Evolutionary conservation across 1,284 basidiomycete genomes (phyloP).

Genomic region (Heliocybe sulcata): DNA sequence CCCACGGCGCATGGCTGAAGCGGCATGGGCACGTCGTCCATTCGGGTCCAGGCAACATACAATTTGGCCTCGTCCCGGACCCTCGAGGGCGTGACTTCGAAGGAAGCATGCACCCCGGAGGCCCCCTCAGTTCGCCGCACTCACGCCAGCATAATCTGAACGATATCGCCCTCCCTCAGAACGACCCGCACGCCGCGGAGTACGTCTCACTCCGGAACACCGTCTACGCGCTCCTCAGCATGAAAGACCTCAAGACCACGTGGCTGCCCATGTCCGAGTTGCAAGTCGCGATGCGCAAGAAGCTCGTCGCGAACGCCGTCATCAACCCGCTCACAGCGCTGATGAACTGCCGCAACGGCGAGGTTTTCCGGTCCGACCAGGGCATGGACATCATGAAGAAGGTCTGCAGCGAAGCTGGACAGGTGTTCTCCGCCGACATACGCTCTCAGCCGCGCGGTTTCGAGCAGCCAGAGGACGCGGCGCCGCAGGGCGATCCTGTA

Average conservation of each 20-base stretch:
- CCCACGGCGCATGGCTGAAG: slow-evolving; percentile 69
- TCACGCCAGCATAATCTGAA: slow-evolving; percentile 42
- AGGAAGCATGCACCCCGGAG: slow-evolving; percentile 31
- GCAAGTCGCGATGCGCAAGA: slow-evolving; percentile 70
- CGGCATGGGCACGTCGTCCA: slow-evolving; percentile 60
- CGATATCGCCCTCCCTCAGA: slow-evolving; percentile 39
- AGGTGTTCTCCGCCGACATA: slow-evolving; percentile 46
- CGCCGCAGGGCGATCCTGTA: slow-evolving; percentile 19
- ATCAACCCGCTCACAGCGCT: slow-evolving; percentile 89
- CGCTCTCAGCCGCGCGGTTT: slow-evolving; percentile 33
- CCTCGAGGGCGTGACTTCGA: slow-evolving; percentile 53
- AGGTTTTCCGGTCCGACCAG: slow-evolving; percentile 41
- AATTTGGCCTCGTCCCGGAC: slow-evolving; percentile 79
- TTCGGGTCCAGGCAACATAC: slow-evolving; percentile 64
- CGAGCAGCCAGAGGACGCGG: slow-evolving; percentile 19
- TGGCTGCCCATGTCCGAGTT: slow-evolving; percentile 72
- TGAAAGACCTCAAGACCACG: slow-evolving; percentile 48
- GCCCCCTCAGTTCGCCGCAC: slow-evolving; percentile 15
- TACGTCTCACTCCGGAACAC: slow-evolving; percentile 65
- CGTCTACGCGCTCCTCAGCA: slow-evolving; percentile 53
- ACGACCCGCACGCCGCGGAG: slow-evolving; percentile 22
- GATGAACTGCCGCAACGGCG: slow-evolving; percentile 77
- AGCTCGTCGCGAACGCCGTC: slow-evolving; percentile 80
- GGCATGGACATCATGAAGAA: slow-evolving; percentile 36
- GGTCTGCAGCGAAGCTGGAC: slow-evolving; percentile 56